A percentile compares a stretch with the other conserved stretches of the same genome.
Evolutionary conservation across 306 rosid species (phyloP).

Genomic region (Cajanus cajan): DNA sequence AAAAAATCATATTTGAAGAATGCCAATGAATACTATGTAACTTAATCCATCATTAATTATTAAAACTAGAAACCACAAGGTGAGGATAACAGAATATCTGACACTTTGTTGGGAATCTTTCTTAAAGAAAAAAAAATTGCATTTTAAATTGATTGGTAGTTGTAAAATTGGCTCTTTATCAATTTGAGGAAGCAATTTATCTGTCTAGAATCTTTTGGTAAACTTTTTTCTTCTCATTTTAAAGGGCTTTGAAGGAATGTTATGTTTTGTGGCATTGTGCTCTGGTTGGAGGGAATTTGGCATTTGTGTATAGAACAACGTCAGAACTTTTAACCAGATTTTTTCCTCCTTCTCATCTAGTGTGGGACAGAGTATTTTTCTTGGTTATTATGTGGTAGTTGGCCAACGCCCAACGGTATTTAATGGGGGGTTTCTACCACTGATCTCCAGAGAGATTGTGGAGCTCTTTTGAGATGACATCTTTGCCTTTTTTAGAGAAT

Average conservation of each 20-base stretch:
- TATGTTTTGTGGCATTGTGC: background rate
- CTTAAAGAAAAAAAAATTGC: background rate
- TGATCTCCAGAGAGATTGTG: background rate
- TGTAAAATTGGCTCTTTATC: background rate
- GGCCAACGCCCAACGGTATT: background rate
- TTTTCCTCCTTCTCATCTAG: background rate
- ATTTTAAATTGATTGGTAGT: background rate
- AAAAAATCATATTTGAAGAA: slow-evolving; percentile 9
- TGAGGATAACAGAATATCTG: background rate
- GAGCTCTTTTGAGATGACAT: background rate
- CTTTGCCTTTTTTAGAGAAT: background rate
- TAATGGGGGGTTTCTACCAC: background rate
- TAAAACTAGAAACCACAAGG: background rate
- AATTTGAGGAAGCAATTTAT: background rate
- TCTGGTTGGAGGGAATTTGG: background rate
- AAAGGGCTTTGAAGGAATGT: background rate
- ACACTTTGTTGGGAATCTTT: background rate
- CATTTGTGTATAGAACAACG: background rate
- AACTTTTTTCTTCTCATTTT: background rate
- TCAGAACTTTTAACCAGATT: background rate
- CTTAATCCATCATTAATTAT: background rate
- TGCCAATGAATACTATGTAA: background rate
- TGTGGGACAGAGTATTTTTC: background rate
- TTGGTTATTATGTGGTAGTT: background rate
- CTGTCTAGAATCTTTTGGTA: background rate